Conservation (phyloP, 2,329 filamentous ascomycete species). For the Talaromyces sp. region DNA sequence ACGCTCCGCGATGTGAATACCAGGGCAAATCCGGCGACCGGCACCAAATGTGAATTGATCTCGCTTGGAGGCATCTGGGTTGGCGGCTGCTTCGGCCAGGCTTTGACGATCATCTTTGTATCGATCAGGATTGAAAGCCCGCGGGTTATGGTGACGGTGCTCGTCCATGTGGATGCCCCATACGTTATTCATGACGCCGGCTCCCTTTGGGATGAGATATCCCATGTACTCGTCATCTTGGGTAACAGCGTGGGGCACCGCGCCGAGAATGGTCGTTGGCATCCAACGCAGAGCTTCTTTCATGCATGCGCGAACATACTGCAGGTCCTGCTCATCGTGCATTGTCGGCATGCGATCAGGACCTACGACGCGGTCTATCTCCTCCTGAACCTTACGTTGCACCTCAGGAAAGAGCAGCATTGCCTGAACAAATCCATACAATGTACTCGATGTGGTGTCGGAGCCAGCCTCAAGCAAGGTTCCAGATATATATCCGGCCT, state of each 20-base stretch:
- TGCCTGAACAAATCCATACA: constrained; percentile 48
- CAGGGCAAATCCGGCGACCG: constrained; percentile 32
- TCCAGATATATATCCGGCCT: constrained; percentile 32
- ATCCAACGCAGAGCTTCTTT: constrained; percentile 35
- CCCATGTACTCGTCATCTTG: constrained; percentile 25
- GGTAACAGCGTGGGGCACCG: constrained; percentile 23
- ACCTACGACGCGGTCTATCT: constrained; percentile 38
- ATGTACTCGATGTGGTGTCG: constrained; percentile 46
- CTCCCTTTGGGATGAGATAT: constrained; percentile 24
- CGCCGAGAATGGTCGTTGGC: constrained; percentile 35
- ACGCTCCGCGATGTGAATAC: constrained; percentile 32
- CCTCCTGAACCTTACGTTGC: constrained; percentile 38
- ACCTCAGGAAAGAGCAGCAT: constrained; percentile 48
- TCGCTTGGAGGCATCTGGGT: constrained; percentile 21
- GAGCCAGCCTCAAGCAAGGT: constrained; percentile 41
- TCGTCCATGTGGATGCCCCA: constrained; percentile 32
- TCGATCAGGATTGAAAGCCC: constrained; percentile 31
- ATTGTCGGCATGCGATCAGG: constrained; percentile 32
- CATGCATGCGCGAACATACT: constrained; percentile 30
- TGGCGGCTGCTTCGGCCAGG: not conserved
- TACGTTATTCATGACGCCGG: constrained; percentile 25
- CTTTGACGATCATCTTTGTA: constrained; percentile 20
- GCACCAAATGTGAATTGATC: constrained; percentile 33
- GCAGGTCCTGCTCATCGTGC: constrained; percentile 28
- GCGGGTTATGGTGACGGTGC: constrained; percentile 27